A percentile compares a stretch with the other conserved stretches of the same genome.
Evolutionary conservation across 2,329 filamentous ascomycete genomes (phyloP).

Genomic region (Reticulascus tulasneorum): DNA sequence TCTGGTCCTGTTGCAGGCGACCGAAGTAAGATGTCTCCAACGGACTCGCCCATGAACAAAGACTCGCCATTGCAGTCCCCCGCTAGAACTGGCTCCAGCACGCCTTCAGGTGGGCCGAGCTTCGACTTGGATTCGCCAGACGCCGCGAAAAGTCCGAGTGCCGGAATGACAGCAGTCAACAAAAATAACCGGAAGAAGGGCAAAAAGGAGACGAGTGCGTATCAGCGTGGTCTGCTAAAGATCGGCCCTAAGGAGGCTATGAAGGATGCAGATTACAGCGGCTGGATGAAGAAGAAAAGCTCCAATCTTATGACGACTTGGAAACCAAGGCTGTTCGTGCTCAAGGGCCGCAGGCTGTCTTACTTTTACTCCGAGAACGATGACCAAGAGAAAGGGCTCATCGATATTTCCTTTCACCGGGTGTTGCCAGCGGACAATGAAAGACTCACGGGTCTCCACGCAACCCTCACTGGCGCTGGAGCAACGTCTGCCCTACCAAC

Average conservation of each 20-base stretch:
- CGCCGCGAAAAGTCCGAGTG: conserved; percentile 52
- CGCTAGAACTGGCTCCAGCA: conserved; percentile 72
- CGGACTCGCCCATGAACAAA: conserved; percentile 46
- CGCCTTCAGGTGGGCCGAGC: conserved; percentile 61
- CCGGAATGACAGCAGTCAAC: conserved; percentile 42
- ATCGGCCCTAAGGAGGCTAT: conserved; percentile 81
- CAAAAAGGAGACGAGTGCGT: conserved; percentile 95
- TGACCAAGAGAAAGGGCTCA: conserved; percentile 87
- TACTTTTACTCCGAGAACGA: conserved; percentile 97
- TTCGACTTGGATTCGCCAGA: conserved; percentile 77
- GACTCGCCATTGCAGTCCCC: conserved; percentile 59
- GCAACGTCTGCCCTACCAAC: conserved; percentile 54
- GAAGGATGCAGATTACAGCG: conserved; percentile 82
- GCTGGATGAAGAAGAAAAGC: conserved; percentile 99
- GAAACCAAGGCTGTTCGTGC: conserved; percentile 94
- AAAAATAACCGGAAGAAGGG: conserved; percentile 61
- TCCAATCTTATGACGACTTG: conserved; percentile 95
- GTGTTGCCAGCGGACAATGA: conserved; percentile 95
- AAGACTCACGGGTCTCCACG: conserved; percentile 83
- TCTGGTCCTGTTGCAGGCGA: conserved; percentile 69
- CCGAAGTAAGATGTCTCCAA: conserved; percentile 48
- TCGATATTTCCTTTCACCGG: conserved; percentile 95
- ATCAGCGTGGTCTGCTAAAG: conserved; percentile 79
- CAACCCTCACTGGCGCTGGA: conserved; percentile 84
- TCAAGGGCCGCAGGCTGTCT: conserved; percentile 83